Evolutionary conservation across 2,329 filamentous ascomycete genomes (phyloP).

Genomic region (Lasiodiplodia citricola): DNA sequence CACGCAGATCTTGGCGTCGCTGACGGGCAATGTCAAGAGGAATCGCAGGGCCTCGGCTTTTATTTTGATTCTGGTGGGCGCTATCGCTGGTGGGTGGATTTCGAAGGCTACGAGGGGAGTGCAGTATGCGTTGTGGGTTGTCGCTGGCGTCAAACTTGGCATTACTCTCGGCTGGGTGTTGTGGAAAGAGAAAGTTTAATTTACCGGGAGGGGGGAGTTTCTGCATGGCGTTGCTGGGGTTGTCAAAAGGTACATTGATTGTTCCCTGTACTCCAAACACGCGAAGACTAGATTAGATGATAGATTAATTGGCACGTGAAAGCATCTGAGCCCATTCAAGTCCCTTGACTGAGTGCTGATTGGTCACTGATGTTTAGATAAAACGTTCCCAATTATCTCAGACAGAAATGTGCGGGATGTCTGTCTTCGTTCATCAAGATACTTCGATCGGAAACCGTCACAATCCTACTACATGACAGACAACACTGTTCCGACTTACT

Average conservation of each 20-base stretch:
- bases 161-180: conserved; percentile 46
- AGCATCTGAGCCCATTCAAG: no score
- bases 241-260: background rate
- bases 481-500: background rate
- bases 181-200: conserved; percentile 7
- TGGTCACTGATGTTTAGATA: no score
- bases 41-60: conserved; percentile 60
- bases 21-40: conserved; percentile 55
- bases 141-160: conserved; percentile 46
- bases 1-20: conserved; percentile 52
- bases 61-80: conserved; percentile 58
- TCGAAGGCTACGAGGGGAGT: conserved; percentile 59
- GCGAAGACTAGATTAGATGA: background rate
- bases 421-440: no score
- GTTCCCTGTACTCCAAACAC: background rate
- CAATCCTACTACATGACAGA: background rate
- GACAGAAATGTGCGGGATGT: no score
- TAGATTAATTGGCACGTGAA: background rate
- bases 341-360: no score
- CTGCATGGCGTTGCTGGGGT: background rate
- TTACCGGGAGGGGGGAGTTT: no score
- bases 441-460: no score
- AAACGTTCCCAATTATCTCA: no score
- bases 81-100: conserved; percentile 60
- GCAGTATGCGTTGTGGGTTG: conserved; percentile 57